phyloP scores from a whole-genome alignment of 106 monocot genomes.

The Hemerocallis citrina region DNA sequence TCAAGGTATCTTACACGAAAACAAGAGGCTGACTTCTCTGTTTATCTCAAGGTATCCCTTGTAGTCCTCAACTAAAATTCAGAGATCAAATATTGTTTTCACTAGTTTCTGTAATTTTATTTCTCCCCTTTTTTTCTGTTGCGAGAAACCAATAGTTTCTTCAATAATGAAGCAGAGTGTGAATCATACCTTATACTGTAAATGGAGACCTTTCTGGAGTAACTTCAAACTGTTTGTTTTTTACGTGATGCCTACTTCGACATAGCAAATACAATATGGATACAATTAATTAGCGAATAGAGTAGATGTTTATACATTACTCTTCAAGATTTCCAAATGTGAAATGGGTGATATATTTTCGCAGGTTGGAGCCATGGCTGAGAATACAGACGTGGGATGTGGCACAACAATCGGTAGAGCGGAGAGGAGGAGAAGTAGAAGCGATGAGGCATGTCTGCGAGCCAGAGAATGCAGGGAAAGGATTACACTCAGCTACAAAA shows the following conservation, averaged over 20 bases:
- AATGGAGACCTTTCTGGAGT: too few relatives aligned
- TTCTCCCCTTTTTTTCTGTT: too few relatives aligned
- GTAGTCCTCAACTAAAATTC: too few relatives aligned
- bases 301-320: neutral
- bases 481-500: constrained; percentile 47
- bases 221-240: too few relatives aligned
- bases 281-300: too few relatives aligned
- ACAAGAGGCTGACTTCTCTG: constrained; percentile 52
- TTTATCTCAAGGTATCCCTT: constrained; percentile 35
- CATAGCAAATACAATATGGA: too few relatives aligned
- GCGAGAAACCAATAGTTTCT: neutral
- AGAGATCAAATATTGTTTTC: too few relatives aligned
- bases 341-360: neutral
- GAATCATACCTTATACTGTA: neutral
- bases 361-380: constrained; percentile 30
- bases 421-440: constrained; percentile 21
- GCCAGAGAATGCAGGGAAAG: constrained; percentile 56
- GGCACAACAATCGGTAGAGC: neutral
- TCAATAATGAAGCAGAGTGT: neutral
- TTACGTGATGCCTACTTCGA: too few relatives aligned
- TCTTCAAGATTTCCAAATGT: neutral
- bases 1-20: constrained; percentile 29
- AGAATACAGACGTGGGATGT: neutral
- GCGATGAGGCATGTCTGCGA: constrained; percentile 23
- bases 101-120: too few relatives aligned